Evolutionary conservation across 169 alveolate genomes (phyloP).

Genomic region (Cryptosporidium ubiquitum): DNA sequence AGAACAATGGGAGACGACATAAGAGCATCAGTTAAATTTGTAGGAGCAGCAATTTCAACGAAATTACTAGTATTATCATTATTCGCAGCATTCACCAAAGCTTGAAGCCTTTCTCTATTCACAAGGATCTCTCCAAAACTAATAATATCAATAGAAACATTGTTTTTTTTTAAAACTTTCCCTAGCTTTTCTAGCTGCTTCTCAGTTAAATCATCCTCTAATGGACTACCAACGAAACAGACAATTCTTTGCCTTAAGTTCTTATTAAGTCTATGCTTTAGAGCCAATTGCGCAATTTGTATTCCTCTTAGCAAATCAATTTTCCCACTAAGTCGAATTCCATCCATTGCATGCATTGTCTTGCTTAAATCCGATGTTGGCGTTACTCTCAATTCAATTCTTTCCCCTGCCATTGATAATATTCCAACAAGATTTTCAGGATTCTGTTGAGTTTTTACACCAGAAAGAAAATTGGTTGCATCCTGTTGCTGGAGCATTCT

Average conservation of each 20-base stretch:
- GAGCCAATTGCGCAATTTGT: conserved; percentile 93
- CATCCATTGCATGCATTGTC: conserved; percentile 85
- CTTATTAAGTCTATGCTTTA: conserved; percentile 96
- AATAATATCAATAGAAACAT: conserved; percentile 92
- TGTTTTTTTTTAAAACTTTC: conserved; percentile 91
- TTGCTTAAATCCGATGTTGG: conserved; percentile 93
- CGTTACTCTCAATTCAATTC: conserved; percentile 91
- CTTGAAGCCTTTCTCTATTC: conserved; percentile 84
- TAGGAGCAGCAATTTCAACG: conserved; percentile 85
- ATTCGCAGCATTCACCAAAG: conserved; percentile 85
- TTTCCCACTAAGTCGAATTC: conserved; percentile 87
- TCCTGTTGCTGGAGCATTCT: conserved; percentile 91
- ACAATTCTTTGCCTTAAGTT: conserved; percentile 93
- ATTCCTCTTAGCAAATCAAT: conserved; percentile 90
- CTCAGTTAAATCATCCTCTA: conserved; percentile 77
- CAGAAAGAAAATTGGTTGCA: conserved; percentile 87
- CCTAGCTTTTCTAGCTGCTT: conserved; percentile 90
- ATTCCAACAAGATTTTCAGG: conserved; percentile 95
- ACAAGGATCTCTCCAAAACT: conserved; percentile 88
- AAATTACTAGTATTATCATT: conserved; percentile 85
- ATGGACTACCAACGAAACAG: conserved; percentile 96
- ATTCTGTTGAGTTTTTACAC: conserved; percentile 88
- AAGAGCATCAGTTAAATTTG: conserved; percentile 80
- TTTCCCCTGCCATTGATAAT: conserved; percentile 93
- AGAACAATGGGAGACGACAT: conserved; percentile 79